phyloP scores from a whole-genome alignment of 139 green algal genomes.

The Deuterostichococcus epilithicus region DNA sequence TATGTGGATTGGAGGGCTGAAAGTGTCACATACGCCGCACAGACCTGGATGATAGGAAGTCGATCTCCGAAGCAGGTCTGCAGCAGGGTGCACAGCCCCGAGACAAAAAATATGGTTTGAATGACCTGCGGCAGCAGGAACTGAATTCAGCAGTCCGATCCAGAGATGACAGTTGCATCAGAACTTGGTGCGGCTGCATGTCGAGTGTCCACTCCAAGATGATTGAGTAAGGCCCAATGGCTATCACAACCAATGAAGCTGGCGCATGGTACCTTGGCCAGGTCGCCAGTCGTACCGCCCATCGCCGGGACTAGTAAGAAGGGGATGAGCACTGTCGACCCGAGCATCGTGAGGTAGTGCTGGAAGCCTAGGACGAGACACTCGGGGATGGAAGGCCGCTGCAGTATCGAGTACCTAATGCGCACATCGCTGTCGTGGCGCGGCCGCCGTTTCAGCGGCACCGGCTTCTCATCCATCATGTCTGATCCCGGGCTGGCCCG shows the following conservation, averaged over 20 bases:
- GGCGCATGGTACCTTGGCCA: conserved; percentile 13
- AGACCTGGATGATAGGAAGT: conserved; percentile 61
- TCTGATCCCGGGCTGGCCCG: not conserved
- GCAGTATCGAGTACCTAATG: conserved; percentile 39
- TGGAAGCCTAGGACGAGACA: conserved; percentile 46
- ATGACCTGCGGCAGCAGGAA: conserved; percentile 8
- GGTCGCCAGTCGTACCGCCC: conserved; percentile 34
- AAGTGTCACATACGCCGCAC: not conserved
- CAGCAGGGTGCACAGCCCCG: conserved; percentile 59
- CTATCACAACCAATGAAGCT: not conserved
- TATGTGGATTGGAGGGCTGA: too few species aligned
- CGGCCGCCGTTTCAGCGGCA: too few species aligned
- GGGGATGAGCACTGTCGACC: conserved; percentile 57
- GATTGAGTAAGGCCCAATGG: not conserved
- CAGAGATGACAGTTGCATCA: too few species aligned
- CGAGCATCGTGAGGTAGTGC: conserved; percentile 66
- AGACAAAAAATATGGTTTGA: conserved; percentile 60
- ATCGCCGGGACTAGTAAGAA: conserved; percentile 52
- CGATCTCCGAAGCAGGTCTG: conserved; percentile 58
- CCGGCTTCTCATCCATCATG: not conserved
- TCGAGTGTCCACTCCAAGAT: too few species aligned
- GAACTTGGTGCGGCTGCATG: too few species aligned
- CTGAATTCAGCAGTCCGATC: not conserved
- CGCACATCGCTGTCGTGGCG: not conserved
- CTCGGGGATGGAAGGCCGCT: conserved; percentile 37